A percentile compares a stretch with the other conserved stretches of the same genome.
These are phyloP conservation scores for Globisporangium mamillatum DNA, from an alignment of 352 stramenopile species.

Conservation along the genomic window DNA sequence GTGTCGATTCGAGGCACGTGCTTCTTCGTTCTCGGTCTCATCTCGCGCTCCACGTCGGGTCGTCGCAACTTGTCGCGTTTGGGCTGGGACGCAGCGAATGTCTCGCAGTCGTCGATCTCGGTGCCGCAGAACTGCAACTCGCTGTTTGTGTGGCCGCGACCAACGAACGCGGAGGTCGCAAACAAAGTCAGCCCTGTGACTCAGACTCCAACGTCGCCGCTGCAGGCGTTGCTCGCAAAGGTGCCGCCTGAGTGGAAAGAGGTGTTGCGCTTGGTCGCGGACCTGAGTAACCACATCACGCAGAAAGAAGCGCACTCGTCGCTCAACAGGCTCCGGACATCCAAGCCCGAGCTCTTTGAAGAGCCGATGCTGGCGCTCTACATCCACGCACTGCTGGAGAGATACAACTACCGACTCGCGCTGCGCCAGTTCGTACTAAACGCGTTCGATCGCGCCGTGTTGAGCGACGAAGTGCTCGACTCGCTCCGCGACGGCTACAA, in stretches of 20 bases:
- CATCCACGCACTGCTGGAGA: conserved; percentile 77
- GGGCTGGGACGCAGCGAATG: conserved; percentile 75
- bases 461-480: conserved; percentile 81
- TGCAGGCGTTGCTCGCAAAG: conserved; percentile 68
- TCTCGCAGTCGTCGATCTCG: conserved; percentile 70
- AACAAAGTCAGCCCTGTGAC: conserved; percentile 45
- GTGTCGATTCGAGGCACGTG: conserved; percentile 85
- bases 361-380: conserved; percentile 80
- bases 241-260: conserved; percentile 76
- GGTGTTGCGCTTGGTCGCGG: conserved; percentile 69
- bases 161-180: conserved; percentile 16
- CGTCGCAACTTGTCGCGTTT: conserved; percentile 64
- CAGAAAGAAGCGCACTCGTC: conserved; percentile 86
- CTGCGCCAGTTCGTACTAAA: conserved; percentile 86
- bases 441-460: conserved; percentile 65
- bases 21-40: conserved; percentile 82
- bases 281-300: conserved; percentile 88
- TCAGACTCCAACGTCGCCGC: conserved; percentile 49
- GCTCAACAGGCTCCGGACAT: conserved; percentile 75
- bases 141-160: conserved; percentile 76
- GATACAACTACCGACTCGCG: conserved; percentile 84
- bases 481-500: conserved; percentile 53
- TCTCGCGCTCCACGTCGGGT: conserved; percentile 63
- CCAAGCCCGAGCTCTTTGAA: conserved; percentile 78
- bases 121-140: conserved; percentile 78